Percentiles rank a stretch among this genome's conserved stretches.
These are phyloP conservation scores for Nectriaceae sp. DNA, from an alignment of 2,329 filamentous ascomycete genomes.

Conservation along the genomic window DNA sequence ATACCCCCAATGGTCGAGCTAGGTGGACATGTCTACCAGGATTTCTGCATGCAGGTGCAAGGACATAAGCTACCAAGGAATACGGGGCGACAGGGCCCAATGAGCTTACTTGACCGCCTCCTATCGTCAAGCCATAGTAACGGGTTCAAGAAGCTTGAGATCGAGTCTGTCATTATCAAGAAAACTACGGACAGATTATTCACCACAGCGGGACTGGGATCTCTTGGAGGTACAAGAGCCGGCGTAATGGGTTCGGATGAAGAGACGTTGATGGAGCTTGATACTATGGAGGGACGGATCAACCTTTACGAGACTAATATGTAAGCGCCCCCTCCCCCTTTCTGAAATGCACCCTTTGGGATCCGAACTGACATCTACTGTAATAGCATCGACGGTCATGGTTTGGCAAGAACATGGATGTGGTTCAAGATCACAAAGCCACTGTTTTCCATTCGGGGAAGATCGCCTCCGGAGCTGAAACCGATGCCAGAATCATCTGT, in stretches of 20 bases:
- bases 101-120: slow-evolving; percentile 15
- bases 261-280: slow-evolving; percentile 5
- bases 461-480: slow-evolving; percentile 8
- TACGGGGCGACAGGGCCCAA: not conserved
- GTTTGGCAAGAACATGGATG: slow-evolving; percentile 15
- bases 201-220: too few species aligned
- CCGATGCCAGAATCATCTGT: slow-evolving; percentile 13
- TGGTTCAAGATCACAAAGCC: slow-evolving; percentile 29
- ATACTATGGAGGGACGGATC: slow-evolving; percentile 16
- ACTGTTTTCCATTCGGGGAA: slow-evolving; percentile 4
- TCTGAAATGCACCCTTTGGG: too few species aligned
- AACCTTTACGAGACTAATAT: slow-evolving; percentile 21
- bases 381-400: slow-evolving; percentile 1
- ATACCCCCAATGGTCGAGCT: slow-evolving; percentile 5
- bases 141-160: slow-evolving; percentile 24
- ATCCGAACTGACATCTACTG: too few species aligned
- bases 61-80: too few species aligned
- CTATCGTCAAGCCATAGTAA: slow-evolving; percentile 15
- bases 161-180: slow-evolving; percentile 24
- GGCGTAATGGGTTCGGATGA: not conserved
- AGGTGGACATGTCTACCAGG: too few species aligned
- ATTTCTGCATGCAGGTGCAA: too few species aligned
- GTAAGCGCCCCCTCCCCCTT: slow-evolving; percentile 15
- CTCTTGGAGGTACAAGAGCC: not conserved
- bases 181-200: not conserved